Evolutionary conservation across 2,329 filamentous ascomycete species (phyloP).

Genomic region (Ophiostoma ips): DNA sequence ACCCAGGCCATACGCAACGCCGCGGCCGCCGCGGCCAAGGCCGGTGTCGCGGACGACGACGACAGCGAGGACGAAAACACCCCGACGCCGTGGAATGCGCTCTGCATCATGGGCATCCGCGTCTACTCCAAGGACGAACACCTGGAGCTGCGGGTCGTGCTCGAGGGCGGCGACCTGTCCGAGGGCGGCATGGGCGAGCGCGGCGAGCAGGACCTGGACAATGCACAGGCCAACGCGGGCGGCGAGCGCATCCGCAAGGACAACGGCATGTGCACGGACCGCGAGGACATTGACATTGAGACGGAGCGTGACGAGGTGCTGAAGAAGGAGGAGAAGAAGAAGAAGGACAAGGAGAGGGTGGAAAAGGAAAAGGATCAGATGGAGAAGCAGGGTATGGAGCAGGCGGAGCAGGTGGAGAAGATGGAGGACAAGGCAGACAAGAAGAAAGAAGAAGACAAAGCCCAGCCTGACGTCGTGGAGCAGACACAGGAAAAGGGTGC

Average conservation of each 20-base stretch:
- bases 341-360: conserved; percentile 8
- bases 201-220: conserved; percentile 40
- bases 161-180: conserved; percentile 39
- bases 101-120: conserved; percentile 45
- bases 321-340: conserved; percentile 10
- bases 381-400: conserved; percentile 18
- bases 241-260: conserved; percentile 24
- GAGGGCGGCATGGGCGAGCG: conserved; percentile 45
- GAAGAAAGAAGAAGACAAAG: conserved; percentile 18
- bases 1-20: conserved; percentile 24
- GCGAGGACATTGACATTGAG: conserved; percentile 15
- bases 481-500: conserved; percentile 3
- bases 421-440: conserved; percentile 1
- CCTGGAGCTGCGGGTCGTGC: conserved; percentile 39
- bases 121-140: conserved; percentile 44
- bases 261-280: conserved; percentile 10
- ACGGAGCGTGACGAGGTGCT: conserved; percentile 12
- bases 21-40: conserved; percentile 21
- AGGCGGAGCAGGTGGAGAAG: conserved; percentile 10
- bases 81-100: conserved; percentile 47
- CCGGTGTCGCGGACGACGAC: conserved; percentile 28
- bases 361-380: background rate
- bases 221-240: conserved; percentile 41
- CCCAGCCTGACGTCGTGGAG: conserved; percentile 15
- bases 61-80: conserved; percentile 42